Evolutionary conservation across 345 rosid genomes (phyloP), one percentile per base, ranked within the genome.

Genomic region (Pugionium dolabratum): DNA sequence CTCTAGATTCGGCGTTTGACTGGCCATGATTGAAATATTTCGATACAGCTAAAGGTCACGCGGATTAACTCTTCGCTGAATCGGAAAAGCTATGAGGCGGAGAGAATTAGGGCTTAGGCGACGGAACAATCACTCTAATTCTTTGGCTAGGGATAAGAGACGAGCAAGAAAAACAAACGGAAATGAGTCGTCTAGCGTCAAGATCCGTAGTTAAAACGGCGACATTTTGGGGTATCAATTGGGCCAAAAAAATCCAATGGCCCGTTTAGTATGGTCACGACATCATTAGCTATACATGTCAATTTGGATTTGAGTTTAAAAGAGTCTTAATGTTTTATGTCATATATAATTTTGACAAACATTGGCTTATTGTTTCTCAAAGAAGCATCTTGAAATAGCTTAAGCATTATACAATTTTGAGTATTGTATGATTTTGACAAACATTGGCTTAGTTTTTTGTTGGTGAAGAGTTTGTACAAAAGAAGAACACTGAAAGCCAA

Each of bases 1-100:
- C 78, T 90, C 99, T 4, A 94, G 86, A 75, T 86, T 94, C 40
- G 95, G 96, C 2, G 79, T 52, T 62, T 81, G 76, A 8, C 46
- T 69, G 66, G 86, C 86, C 93, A 81, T 84, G 74, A 47, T 48
- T 59, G 73, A 25, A 4, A n/a, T 30, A 43, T 34, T 55, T 33
- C 42, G 56, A 54, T 8, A 46, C 43, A 26, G 50, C 11, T 33
- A 1, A 6, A 61, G 54, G 7, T 35, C 39, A 36, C 25, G 39
- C 26, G n/a, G 34, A 9, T 34, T 43, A 3, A 0, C 4, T 36
- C 2, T 34, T 5, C 30, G 64, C 33, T 11, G 49, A 36, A 49
- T 50, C 50, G 61, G 7, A 5, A 4, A 9, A 27, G 37, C 26
- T 9, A 7, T 8, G 62, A 32, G 54, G 56, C 54, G 48, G 74